Percentiles rank a stretch among this genome's conserved stretches.
Conservation (phyloP, 2,329 filamentous ascomycete genomes). For the Cadophora sp. region DNA sequence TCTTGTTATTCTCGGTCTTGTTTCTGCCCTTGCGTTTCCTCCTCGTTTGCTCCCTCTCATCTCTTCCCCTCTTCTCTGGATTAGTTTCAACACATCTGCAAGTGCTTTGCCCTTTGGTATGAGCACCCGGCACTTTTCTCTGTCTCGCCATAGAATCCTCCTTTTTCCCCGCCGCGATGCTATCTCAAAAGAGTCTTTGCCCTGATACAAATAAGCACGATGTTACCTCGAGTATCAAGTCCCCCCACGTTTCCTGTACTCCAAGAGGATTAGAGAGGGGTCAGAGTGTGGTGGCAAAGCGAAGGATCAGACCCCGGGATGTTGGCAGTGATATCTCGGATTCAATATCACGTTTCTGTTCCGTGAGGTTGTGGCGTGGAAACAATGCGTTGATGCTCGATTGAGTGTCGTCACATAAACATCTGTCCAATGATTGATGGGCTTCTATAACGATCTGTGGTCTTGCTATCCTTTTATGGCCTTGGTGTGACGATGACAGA, state of each 20-base stretch:
- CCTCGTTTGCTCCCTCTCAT: background rate
- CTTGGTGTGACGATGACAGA: background rate
- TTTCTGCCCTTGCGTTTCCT: background rate
- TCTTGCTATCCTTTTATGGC: background rate
- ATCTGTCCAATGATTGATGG: background rate
- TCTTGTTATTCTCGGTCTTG: background rate
- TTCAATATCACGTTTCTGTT: background rate
- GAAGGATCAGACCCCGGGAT: background rate
- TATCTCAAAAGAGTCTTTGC: background rate
- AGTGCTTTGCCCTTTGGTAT: background rate
- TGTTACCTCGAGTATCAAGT: background rate
- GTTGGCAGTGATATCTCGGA: background rate
- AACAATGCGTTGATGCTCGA: background rate
- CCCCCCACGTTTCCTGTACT: constrained; percentile 4
- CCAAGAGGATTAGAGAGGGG: no score
- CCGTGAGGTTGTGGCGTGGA: background rate
- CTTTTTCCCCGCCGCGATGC: background rate
- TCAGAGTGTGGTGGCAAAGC: background rate
- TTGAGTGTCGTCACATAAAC: background rate
- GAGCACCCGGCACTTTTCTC: background rate
- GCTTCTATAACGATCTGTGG: background rate
- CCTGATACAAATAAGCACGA: background rate
- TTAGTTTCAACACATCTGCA: background rate
- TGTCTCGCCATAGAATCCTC: background rate
- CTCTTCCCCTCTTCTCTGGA: background rate